Conservation (phyloP, 306 rosid genomes). For the Begonia fuchsioides region DNA sequence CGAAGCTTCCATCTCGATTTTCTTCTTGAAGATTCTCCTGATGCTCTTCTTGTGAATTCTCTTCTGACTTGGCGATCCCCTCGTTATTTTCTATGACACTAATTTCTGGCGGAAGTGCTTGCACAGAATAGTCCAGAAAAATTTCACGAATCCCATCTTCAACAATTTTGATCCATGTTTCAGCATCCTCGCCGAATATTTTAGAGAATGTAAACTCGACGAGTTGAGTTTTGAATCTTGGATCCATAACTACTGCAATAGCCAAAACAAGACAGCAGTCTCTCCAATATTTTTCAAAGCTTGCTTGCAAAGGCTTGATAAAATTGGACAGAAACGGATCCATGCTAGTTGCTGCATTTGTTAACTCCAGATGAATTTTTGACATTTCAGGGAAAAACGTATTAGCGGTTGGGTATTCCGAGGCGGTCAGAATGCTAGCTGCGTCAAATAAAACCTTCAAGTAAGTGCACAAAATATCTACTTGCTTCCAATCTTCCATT, state of each 20-base stretch:
- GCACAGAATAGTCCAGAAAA: conserved; percentile 43
- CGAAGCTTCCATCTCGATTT: conserved; percentile 31
- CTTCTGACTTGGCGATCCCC: conserved; percentile 33
- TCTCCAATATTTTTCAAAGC: conserved; percentile 75
- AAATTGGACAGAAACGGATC: conserved; percentile 55
- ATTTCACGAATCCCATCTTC: conserved; percentile 68
- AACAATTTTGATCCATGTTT: conserved; percentile 46
- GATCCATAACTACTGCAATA: conserved; percentile 72
- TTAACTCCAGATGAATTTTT: conserved; percentile 49
- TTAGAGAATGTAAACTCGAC: conserved; percentile 54
- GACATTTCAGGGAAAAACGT: conserved; percentile 52
- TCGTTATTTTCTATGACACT: conserved; percentile 38
- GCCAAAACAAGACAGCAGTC: conserved; percentile 66
- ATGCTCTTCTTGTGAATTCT: conserved; percentile 29
- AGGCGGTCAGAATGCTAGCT: conserved; percentile 35
- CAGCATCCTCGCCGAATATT: conserved; percentile 55
- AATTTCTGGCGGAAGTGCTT: conserved; percentile 35
- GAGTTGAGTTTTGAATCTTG: conserved; percentile 67
- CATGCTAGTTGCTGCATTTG: conserved; percentile 41
- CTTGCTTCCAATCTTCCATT: conserved; percentile 60
- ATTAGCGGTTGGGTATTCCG: conserved; percentile 55
- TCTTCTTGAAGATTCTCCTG: conserved; percentile 30
- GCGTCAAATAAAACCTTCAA: conserved; percentile 64
- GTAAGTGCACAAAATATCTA: conserved; percentile 50
- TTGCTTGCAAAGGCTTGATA: conserved; percentile 49